phyloP scores from a whole-genome alignment of 768 basidiomycete species.

The Ephemerocybe angulata region DNA sequence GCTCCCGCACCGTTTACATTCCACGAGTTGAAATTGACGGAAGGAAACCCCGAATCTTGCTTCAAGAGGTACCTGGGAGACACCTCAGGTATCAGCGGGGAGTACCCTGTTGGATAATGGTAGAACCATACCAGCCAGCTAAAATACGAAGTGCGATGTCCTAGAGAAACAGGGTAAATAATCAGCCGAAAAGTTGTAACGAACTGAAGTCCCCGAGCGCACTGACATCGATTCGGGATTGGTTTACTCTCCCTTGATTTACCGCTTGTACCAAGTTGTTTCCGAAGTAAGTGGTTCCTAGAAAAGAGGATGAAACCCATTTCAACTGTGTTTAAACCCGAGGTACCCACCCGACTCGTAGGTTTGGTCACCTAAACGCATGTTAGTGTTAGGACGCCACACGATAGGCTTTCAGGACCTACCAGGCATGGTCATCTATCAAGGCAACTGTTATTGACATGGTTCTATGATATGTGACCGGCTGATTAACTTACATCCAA shows the following conservation, averaged over 20 bases:
- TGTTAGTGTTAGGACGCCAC: not conserved
- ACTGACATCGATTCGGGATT: slow-evolving; percentile 54
- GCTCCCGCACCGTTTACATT: slow-evolving; percentile 33
- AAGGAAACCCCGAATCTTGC: slow-evolving; percentile 56
- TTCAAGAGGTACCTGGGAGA: slow-evolving; percentile 39
- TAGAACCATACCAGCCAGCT: slow-evolving; percentile 48
- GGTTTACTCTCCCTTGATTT: slow-evolving; percentile 54
- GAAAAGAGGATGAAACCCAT: not conserved
- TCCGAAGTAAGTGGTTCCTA: slow-evolving; percentile 56
- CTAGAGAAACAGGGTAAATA: slow-evolving; percentile 17
- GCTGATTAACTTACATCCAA: slow-evolving; percentile 61
- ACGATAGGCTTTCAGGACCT: not conserved
- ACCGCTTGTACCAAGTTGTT: slow-evolving; percentile 55
- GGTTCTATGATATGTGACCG: no score
- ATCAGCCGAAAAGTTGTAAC: not conserved
- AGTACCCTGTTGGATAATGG: not conserved
- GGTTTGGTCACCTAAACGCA: slow-evolving; percentile 38
- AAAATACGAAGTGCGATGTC: slow-evolving; percentile 73
- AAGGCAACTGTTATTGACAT: not conserved
- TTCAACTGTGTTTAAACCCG: not conserved
- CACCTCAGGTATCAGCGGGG: not conserved
- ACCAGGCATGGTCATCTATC: slow-evolving; percentile 72
- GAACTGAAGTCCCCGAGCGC: slow-evolving; percentile 6
- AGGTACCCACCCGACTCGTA: slow-evolving; percentile 40
- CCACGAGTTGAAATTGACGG: slow-evolving; percentile 60